These are phyloP conservation scores for Aegilops speltoides DNA, from an alignment of 176 grass and related monocot species.

Conservation along the genomic window DNA sequence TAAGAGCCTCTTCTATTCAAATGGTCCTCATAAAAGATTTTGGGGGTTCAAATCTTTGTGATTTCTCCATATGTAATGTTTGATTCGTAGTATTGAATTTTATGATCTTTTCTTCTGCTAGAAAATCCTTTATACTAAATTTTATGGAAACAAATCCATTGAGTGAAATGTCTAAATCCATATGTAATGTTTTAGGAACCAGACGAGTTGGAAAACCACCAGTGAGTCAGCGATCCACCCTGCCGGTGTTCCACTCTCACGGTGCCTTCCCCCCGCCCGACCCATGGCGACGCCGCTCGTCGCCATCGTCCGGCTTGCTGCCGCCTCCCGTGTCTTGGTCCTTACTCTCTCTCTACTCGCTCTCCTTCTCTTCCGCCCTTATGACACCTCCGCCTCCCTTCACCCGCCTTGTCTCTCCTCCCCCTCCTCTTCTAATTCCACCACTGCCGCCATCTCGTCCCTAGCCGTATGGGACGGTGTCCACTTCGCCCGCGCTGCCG, in stretches of 20 bases:
- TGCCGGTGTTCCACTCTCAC: neutral
- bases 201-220: neutral
- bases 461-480: slow-evolving; percentile 89
- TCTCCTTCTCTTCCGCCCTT: slow-evolving; percentile 71
- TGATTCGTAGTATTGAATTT: no score
- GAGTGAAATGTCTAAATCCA: neutral
- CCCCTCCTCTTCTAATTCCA: neutral
- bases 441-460: slow-evolving; percentile 41
- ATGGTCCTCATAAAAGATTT: no score
- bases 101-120: no score
- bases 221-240: neutral
- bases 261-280: neutral
- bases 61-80: no score
- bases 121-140: no score
- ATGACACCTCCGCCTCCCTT: slow-evolving; percentile 86
- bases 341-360: slow-evolving; percentile 53
- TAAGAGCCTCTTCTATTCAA: no score
- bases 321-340: slow-evolving; percentile 56
- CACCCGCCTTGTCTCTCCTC: slow-evolving; percentile 61
- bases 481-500: slow-evolving; percentile 68
- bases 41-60: no score
- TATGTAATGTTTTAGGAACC: neutral
- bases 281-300: neutral
- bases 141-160: neutral
- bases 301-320: slow-evolving; percentile 43